Percentiles rank a stretch among this genome's conserved stretches.
Conservation (phyloP, 768 basidiomycete genomes). For the Psilocybe cubensis region DNA sequence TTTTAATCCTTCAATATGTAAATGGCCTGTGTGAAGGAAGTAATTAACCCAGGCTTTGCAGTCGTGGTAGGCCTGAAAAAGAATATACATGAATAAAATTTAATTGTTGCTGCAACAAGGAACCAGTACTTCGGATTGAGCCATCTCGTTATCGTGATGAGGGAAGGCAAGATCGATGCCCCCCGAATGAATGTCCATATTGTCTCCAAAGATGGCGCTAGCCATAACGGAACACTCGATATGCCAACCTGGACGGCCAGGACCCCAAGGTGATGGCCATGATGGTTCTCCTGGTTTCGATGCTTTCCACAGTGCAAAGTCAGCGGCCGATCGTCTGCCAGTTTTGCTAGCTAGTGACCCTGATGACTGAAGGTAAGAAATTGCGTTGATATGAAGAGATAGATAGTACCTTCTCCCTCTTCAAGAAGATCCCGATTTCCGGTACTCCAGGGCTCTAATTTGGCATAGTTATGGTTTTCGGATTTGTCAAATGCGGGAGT, state of each 20-base stretch:
- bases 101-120: not conserved
- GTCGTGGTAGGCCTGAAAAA: conserved; percentile 83
- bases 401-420: conserved; percentile 85
- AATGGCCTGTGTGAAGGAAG: conserved; percentile 96
- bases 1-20: conserved; percentile 97
- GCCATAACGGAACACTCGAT: conserved; percentile 99
- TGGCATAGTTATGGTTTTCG: conserved; percentile 84
- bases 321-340: conserved; percentile 80
- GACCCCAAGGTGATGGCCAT: conserved; percentile 97
- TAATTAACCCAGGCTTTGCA: conserved; percentile 97
- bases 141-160: conserved; percentile 98
- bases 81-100: conserved; percentile 3
- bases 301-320: conserved; percentile 98
- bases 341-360: conserved; percentile 46
- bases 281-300: conserved; percentile 96
- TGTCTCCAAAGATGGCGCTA: conserved; percentile 82
- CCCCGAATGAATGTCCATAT: conserved; percentile 98
- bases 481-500: conserved; percentile 79
- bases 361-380: conserved; percentile 18
- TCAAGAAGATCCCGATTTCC: conserved; percentile 89
- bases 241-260: conserved; percentile 97
- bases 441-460: conserved; percentile 95
- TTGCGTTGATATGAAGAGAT: not conserved
- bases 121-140: conserved; percentile 82
- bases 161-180: conserved; percentile 98